phyloP scores from a whole-genome alignment of 495 filamentous ascomycete genomes.

The Xylaria cubensis region DNA sequence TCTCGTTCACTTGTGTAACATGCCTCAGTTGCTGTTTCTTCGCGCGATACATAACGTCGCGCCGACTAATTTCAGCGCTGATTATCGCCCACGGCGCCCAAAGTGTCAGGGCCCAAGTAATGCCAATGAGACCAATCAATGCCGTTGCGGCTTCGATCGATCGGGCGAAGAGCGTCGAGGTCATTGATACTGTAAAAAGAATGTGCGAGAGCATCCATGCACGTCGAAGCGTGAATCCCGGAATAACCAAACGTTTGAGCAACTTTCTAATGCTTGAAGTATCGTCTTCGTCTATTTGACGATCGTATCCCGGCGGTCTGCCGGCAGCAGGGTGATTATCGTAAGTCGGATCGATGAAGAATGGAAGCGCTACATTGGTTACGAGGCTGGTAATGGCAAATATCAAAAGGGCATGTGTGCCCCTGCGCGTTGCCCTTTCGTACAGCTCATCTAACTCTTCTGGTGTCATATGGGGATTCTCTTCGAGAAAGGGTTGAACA shows the following conservation, averaged over 20 bases:
- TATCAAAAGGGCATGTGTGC: conserved; percentile 84
- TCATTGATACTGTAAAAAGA: conserved; percentile 79
- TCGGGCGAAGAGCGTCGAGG: conserved; percentile 77
- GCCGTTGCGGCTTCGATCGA: conserved; percentile 69
- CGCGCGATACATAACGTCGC: conserved; percentile 71
- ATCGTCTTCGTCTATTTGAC: conserved; percentile 37
- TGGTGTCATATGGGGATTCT: conserved; percentile 75
- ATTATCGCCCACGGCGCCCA: conserved; percentile 96
- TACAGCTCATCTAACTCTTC: conserved; percentile 77
- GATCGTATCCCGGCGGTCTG: conserved; percentile 2
- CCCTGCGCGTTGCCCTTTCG: conserved; percentile 81
- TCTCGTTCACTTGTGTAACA: conserved; percentile 26
- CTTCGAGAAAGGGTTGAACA: conserved; percentile 76
- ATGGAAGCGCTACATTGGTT: conserved; percentile 80
- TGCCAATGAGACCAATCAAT: conserved; percentile 78
- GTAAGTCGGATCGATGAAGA: conserved; percentile 81
- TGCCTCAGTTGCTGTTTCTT: conserved; percentile 48
- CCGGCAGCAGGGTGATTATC: conserved; percentile 47
- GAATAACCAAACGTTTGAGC: conserved; percentile 70
- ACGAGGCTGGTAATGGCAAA: conserved; percentile 82
- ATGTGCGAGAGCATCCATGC: conserved; percentile 84
- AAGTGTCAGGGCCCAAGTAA: conserved; percentile 86
- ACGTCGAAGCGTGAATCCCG: conserved; percentile 80
- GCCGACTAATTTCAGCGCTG: conserved; percentile 80
- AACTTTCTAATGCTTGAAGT: conserved; percentile 46